Evolutionary conservation across 164 flowering plant species (phyloP), one percentile per base, ranked within the genome.

Genomic region (Chloranthus sessilifolius): DNA sequence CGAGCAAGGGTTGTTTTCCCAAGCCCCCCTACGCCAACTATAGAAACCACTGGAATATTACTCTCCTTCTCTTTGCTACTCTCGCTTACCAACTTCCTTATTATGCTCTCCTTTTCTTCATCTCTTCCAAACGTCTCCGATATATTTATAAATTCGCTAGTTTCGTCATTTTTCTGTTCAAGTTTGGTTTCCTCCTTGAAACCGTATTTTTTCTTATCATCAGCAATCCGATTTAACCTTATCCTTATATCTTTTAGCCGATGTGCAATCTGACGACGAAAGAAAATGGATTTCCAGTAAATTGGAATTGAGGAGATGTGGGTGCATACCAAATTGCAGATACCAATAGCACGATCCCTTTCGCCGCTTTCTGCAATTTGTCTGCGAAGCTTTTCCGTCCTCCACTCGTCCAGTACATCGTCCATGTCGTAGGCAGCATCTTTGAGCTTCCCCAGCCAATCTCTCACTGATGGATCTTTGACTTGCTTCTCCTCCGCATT

Each of bases 1-100:
- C 27, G 36, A 40, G 36, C 37, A 2, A 53, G 25, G 14, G 47
- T 50, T 11, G 43, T 50, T 16, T 50, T 34, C 7, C 43, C 42
- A 10, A 50, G 3, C 1, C 54, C 41, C 7, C 28, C 54, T 23
- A 50, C n/a, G 15, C 28, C 43, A 3, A 50, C 43, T 3, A 34
- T 34, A 6, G 28, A 7, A 24, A 30, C 19, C 19, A 30, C 35
- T 4, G 12, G 12, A 0, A 29, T 6, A 1, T 16, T 9, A 7
- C 23, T n/a, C n/a, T n/a, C 8, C 19, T 16, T 20, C 21, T 11
- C 43, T 21, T 25, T 5, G 10, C 35, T 30, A 31, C 36, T 30
- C 24, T 16, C 52, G 3, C 21, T 9, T 16, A 29, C 24, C 37
- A 47, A 28, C 36, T 4, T 28, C 1, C 14, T 15, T 7, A 47